phyloP scores from a whole-genome alignment of 768 basidiomycete species.

The Punctularia strigosozonata region DNA sequence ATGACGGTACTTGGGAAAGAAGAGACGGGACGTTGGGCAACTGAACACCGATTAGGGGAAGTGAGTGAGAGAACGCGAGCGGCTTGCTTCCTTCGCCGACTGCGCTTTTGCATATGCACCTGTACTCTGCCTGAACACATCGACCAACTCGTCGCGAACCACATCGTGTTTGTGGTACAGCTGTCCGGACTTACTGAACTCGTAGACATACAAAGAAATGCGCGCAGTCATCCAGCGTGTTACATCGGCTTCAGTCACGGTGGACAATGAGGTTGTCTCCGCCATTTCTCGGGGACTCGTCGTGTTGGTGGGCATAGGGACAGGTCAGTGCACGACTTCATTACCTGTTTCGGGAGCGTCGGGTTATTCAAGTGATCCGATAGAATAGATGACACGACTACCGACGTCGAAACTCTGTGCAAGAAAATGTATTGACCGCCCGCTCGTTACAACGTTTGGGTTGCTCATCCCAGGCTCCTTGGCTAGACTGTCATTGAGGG shows the following conservation, averaged over 20 bases:
- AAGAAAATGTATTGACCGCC: conserved; percentile 64
- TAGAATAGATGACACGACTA: conserved; percentile 64
- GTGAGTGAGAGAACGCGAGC: too few species aligned
- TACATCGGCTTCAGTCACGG: conserved; percentile 79
- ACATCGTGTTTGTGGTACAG: too few species aligned
- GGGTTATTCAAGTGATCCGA: conserved; percentile 8
- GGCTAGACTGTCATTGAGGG: conserved; percentile 54
- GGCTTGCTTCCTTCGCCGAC: too few species aligned
- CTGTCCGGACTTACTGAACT: too few species aligned
- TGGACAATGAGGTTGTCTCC: conserved; percentile 70
- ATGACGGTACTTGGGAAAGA: too few species aligned
- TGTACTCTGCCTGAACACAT: too few species aligned
- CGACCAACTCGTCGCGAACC: too few species aligned
- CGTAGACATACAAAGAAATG: too few species aligned
- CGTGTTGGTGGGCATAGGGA: conserved; percentile 83
- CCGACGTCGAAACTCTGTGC: conserved; percentile 60
- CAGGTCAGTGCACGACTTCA: conserved; percentile 33
- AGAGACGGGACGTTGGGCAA: too few species aligned
- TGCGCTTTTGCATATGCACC: too few species aligned
- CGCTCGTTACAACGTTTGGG: conserved; percentile 4
- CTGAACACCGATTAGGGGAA: too few species aligned
- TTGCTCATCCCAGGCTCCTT: background rate
- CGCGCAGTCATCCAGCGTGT: conserved; percentile 82
- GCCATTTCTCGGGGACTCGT: conserved; percentile 77
- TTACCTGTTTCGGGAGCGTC: conserved; percentile 2